phyloP scores from a whole-genome alignment of 2,329 filamentous ascomycete genomes.

The Eutypa lata region DNA sequence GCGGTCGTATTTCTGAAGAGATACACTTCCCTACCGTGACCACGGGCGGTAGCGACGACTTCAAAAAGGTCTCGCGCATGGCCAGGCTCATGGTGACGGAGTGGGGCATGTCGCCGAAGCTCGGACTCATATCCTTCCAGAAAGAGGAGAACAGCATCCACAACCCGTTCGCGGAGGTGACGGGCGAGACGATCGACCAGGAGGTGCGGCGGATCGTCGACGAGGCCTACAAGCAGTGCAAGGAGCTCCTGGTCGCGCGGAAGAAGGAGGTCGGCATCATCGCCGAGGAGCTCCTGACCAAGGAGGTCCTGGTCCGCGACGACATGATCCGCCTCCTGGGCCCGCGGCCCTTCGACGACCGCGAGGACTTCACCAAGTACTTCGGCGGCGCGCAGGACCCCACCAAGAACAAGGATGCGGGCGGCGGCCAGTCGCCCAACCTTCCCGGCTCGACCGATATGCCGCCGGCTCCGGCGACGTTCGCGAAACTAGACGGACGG shows the following conservation, averaged over 20 bases:
- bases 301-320: constrained; percentile 88
- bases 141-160: constrained; percentile 77
- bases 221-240: constrained; percentile 88
- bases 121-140: constrained; percentile 89
- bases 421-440: constrained; percentile 41
- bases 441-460: constrained; percentile 35
- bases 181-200: constrained; percentile 84
- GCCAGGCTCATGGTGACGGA: constrained; percentile 98
- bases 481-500: constrained; percentile 21
- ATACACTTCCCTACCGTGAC: constrained; percentile 96
- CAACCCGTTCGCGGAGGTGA: constrained; percentile 95
- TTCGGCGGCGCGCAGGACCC: constrained; percentile 59
- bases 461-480: constrained; percentile 25
- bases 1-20: constrained; percentile 92
- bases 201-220: constrained; percentile 92
- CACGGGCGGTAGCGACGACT: constrained; percentile 91
- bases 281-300: constrained; percentile 86
- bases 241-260: constrained; percentile 76
- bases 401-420: constrained; percentile 52
- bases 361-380: constrained; percentile 90
- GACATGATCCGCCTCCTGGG: constrained; percentile 90
- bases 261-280: constrained; percentile 85
- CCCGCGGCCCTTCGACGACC: constrained; percentile 77
- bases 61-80: constrained; percentile 96
- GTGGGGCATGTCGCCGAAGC: constrained; percentile 95